Evolutionary conservation across 805 yeast species (phyloP), one percentile per base, ranked within the genome.

Genomic region (Tetrapisispora phaffii): DNA sequence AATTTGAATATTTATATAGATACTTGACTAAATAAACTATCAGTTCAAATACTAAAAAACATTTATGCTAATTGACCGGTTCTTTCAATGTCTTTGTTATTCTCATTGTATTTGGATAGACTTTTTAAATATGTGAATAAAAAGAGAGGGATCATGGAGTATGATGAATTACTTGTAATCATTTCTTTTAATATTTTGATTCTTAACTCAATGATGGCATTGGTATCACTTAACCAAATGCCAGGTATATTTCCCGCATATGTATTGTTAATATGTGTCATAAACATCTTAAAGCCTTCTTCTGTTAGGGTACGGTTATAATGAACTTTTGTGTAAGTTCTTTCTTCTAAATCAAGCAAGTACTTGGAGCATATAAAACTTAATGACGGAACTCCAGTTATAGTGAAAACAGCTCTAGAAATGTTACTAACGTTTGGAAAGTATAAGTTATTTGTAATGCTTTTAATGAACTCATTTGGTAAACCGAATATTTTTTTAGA

Each of bases 101-200:
- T 17, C 9, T 16, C 22, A 12, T 42, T 45, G 34, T 62, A 46
- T 56, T 57, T 35, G 6, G 70, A 54, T 10, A 79, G 59, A 48
- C 80, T 73, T 52, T 73, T 75, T 50, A 81, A 50, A 31, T 81
- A 78, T 17, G 73, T 69, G 52, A 73, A 76, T 16, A 82, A 54
- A 36, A 82, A 66, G 28, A 69, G 69, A 4, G 73, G 64, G 3
- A 80, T 49, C 0, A 83, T 80, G 8, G 47, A 50, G 45, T 73
- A 79, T 2, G 82, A 80, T 17, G 49, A 26, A 12, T 38, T 45
- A n/a, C 34, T 29, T 1, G 26, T 19, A 10, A 20, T 17, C 6
- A 80, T 53, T 17, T 63, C 53, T 32, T 66, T 66, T 49, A 81
- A 55, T 0, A 79, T 58, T 22, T 65, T 60, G 3, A 76, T 50